These are phyloP conservation scores for Debaryomyces fabryi DNA, from an alignment of 1,139 yeast genomes.

Conservation along the genomic window DNA sequence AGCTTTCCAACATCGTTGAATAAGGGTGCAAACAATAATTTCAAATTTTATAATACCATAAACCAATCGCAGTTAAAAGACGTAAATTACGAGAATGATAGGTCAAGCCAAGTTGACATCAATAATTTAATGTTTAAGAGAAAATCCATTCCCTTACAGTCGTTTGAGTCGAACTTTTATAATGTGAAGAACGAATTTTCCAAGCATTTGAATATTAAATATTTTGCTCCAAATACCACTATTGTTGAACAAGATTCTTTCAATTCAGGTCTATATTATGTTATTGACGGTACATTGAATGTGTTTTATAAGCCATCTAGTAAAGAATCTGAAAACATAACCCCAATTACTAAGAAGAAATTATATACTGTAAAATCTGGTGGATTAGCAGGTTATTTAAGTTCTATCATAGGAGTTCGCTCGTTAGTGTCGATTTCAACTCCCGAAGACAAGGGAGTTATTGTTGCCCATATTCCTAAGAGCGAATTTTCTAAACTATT, in stretches of 20 bases:
- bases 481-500: slow-evolving; percentile 63
- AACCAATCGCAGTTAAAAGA: slow-evolving; percentile 23
- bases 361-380: slow-evolving; percentile 72
- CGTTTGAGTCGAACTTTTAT: slow-evolving; percentile 39
- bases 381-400: slow-evolving; percentile 85
- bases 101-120: not conserved
- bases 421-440: slow-evolving; percentile 70
- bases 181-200: slow-evolving; percentile 67
- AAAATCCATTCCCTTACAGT: not conserved
- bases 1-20: slow-evolving; percentile 16
- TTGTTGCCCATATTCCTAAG: slow-evolving; percentile 74
- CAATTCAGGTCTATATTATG: slow-evolving; percentile 75
- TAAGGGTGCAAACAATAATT: slow-evolving; percentile 20
- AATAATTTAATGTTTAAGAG: not conserved
- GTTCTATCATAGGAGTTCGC: slow-evolving; percentile 76
- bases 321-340: slow-evolving; percentile 22
- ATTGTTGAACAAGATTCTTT: slow-evolving; percentile 66
- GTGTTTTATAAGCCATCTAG: slow-evolving; percentile 43
- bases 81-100: slow-evolving; percentile 3
- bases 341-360: slow-evolving; percentile 11
- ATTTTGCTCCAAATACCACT: slow-evolving; percentile 54
- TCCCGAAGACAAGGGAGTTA: slow-evolving; percentile 56
- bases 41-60: slow-evolving; percentile 31
- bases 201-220: slow-evolving; percentile 58
- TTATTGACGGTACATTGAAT: slow-evolving; percentile 76